Conservation (phyloP, 805 yeast species). For the Pichia gijzeniarum region DNA sequence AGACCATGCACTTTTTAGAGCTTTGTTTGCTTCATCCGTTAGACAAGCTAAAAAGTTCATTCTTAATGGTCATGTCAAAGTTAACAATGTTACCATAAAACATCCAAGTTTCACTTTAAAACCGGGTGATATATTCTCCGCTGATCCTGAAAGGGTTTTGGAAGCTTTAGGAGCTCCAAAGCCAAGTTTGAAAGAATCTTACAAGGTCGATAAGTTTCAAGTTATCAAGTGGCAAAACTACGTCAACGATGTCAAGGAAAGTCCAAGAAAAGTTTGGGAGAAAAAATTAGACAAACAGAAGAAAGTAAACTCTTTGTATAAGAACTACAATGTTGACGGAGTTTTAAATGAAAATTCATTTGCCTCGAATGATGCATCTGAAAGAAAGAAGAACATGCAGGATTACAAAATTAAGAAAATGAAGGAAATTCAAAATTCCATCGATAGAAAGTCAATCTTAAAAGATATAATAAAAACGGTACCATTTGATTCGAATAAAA, state of each 20-base stretch:
- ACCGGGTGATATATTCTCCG: conserved; percentile 84
- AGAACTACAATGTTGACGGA: conserved; percentile 19
- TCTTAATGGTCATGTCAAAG: conserved; percentile 71
- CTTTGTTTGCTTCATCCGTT: conserved; percentile 87
- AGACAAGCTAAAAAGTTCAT: conserved; percentile 93
- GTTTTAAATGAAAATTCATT: conserved; percentile 17
- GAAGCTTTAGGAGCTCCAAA: conserved; percentile 79
- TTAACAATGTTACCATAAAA: conserved; percentile 72
- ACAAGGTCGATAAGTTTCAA: conserved; percentile 66
- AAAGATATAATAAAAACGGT: conserved; percentile 34
- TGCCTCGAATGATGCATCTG: conserved; percentile 12
- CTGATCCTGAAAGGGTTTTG: conserved; percentile 78
- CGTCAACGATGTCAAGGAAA: conserved; percentile 49
- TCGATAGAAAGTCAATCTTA: conserved; percentile 44
- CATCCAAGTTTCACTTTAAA: conserved; percentile 73
- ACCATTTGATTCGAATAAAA: not conserved
- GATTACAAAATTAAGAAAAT: conserved; percentile 32
- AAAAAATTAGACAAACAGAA: conserved; percentile 40
- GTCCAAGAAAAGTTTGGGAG: conserved; percentile 54
- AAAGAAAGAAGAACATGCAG: conserved; percentile 30
- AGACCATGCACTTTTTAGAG: conserved; percentile 84
- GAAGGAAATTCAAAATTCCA: conserved; percentile 25
- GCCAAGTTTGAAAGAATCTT: conserved; percentile 65
- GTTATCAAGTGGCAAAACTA: conserved; percentile 70
- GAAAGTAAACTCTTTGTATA: conserved; percentile 29